phyloP scores from a whole-genome alignment of 2,329 filamentous ascomycete species.

The Claviceps pazoutovae region DNA sequence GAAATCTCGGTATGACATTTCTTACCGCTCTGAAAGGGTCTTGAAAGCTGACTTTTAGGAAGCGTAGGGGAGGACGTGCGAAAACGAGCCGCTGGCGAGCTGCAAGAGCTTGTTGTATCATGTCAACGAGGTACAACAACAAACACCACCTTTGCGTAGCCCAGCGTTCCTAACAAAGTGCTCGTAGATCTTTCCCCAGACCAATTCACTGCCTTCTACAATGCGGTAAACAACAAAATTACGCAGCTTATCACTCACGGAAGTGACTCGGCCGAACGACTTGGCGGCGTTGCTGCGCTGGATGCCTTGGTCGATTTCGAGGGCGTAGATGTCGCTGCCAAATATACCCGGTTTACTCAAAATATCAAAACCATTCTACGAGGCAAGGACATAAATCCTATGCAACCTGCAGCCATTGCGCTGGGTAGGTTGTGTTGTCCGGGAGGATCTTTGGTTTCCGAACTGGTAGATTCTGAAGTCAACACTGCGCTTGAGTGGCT shows the following conservation, averaged over 20 bases:
- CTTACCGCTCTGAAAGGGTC: not conserved
- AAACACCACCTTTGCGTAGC: not conserved
- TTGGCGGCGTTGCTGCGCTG: conserved; percentile 83
- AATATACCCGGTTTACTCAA: conserved; percentile 87
- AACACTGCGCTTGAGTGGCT: conserved; percentile 95
- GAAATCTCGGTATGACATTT: conserved; percentile 34
- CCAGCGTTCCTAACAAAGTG: not conserved
- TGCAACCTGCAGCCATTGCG: conserved; percentile 79
- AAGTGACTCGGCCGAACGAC: conserved; percentile 72
- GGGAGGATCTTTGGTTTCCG: conserved; percentile 84
- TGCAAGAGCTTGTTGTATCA: conserved; percentile 39
- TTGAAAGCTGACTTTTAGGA: conserved; percentile 7
- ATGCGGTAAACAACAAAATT: conserved; percentile 41
- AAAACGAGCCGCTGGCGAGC: conserved; percentile 37
- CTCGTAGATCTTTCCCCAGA: conserved; percentile 60
- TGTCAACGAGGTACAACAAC: conserved; percentile 37
- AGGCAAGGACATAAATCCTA: conserved; percentile 80
- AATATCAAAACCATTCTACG: conserved; percentile 78
- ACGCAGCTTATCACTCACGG: conserved; percentile 66
- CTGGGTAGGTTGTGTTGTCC: conserved; percentile 83
- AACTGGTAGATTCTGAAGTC: conserved; percentile 91
- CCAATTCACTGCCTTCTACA: conserved; percentile 52
- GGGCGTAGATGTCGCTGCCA: conserved; percentile 81
- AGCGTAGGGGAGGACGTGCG: conserved; percentile 33
- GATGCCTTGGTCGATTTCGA: conserved; percentile 93